Conservation (phyloP, 495 filamentous ascomycete species). For the Barbatosphaeria neglecta region DNA sequence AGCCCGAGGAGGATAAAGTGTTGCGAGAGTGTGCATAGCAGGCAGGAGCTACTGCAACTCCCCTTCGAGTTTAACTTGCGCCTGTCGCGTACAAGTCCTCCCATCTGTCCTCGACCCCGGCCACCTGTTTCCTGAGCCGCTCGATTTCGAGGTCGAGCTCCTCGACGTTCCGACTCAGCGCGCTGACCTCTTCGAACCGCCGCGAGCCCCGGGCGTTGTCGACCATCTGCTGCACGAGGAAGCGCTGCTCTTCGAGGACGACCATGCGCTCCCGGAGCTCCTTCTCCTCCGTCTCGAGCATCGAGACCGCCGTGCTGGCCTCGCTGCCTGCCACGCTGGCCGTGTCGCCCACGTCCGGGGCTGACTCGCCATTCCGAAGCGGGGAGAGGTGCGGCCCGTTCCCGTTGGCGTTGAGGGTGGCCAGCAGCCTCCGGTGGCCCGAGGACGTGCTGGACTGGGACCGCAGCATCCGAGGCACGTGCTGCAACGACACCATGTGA, state of each 20-base stretch:
- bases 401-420: slow-evolving; percentile 18
- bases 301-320: slow-evolving; percentile 51
- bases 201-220: slow-evolving; percentile 66
- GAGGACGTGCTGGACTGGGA: slow-evolving; percentile 34
- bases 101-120: slow-evolving; percentile 42
- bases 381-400: slow-evolving; percentile 14
- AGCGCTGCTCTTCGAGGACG: slow-evolving; percentile 88
- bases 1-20: too few relatives aligned
- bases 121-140: slow-evolving; percentile 43
- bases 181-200: slow-evolving; percentile 81
- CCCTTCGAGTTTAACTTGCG: too few relatives aligned
- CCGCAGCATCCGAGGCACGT: slow-evolving; percentile 70
- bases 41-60: too few relatives aligned
- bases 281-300: slow-evolving; percentile 77
- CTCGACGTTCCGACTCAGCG: slow-evolving; percentile 67
- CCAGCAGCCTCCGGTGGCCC: slow-evolving; percentile 24
- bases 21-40: too few relatives aligned
- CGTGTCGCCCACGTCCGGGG: slow-evolving; percentile 41
- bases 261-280: slow-evolving; percentile 72
- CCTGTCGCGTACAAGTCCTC: slow-evolving; percentile 30
- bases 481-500: slow-evolving; percentile 86
- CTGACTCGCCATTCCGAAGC: slow-evolving; percentile 31
- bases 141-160: slow-evolving; percentile 80
- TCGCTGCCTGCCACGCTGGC: slow-evolving; percentile 46
- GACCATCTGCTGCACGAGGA: slow-evolving; percentile 84